Conservation (phyloP, 2,329 filamentous ascomycete genomes). For the Venturia effusa region DNA sequence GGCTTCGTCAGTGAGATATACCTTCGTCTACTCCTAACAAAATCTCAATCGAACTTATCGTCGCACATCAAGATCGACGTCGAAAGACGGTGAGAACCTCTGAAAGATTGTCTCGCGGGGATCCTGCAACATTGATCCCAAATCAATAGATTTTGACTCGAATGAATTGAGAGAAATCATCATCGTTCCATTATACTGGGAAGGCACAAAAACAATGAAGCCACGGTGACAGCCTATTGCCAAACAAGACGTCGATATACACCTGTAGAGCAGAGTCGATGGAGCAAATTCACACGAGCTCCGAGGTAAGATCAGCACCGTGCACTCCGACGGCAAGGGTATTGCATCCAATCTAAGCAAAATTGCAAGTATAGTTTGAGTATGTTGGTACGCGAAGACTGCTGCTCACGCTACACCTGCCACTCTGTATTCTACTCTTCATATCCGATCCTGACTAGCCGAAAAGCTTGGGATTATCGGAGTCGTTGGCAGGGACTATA, state of each 20-base stretch:
- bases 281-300: not conserved
- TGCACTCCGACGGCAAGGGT: not conserved
- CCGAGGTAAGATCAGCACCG: not conserved
- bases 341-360: not conserved
- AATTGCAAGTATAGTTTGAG: not conserved
- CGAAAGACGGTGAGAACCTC: no score
- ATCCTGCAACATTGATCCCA: no score
- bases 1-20: no score
- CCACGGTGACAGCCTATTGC: no score
- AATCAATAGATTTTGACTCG: no score
- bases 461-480: not conserved
- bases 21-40: no score
- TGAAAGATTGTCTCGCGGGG: no score
- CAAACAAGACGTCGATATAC: not conserved
- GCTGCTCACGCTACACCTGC: constrained; percentile 1
- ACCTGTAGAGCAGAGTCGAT: not conserved
- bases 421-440: not conserved
- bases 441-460: not conserved
- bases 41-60: no score
- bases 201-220: no score
- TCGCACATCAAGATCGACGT: no score
- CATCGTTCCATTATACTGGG: no score
- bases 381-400: not conserved
- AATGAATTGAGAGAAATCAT: no score
- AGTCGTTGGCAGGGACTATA: not conserved